Evolutionary conservation across 2,329 filamentous ascomycete species (phyloP), one percentile per base, ranked within the genome.

Genomic region (Microcyclosporella mali): DNA sequence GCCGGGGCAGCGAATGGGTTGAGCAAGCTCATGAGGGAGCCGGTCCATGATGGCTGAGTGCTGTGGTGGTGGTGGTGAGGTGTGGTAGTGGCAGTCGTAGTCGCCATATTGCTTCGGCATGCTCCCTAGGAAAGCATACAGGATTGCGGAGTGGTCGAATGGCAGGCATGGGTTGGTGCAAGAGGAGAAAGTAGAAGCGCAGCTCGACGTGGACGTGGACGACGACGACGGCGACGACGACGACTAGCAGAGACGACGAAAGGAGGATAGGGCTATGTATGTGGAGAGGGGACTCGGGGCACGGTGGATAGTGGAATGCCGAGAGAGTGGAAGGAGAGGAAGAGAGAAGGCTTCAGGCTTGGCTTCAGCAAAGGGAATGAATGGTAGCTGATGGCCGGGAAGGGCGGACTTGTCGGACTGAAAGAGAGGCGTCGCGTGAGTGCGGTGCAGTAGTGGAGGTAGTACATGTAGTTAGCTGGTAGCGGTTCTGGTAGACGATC

Each of bases 1-100:
- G 44, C 29, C 14, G 31, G 30, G 29, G 29, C 43, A 9, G 49
- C 56, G 37, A 63, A 63, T 1, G 59, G 56, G 38, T 60, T 62
- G 10, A 62, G 45, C 37, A 53, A 43, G 29, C 43, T 52, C 28
- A 61, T 45, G 10, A 62, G 41, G 9, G 45, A 55, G 6, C 58
- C 56, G 19, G 55, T 53, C 60, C 59, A 62, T 25, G 21, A 25
- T 25, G 21, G 21, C 21, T 40, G 15, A 18, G 21, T 9, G 15
- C 35, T 37, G 21, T 25, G 21, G 21, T 25, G 21, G 21, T 25
- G 21, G 21, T 25, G 21, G 21, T 25, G 9, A n/a, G n/a, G n/a
- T n/a, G 21, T 9, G 14, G 45, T 45, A 34, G 41, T 37, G 18
- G 41, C 33, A 15, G 50, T 46, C 40, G 53, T 52, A 41, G 50